Base-by-base conservation (phyloP, 2,329 filamentous ascomycete genomes). In the Cordyceps javanica region DNA sequence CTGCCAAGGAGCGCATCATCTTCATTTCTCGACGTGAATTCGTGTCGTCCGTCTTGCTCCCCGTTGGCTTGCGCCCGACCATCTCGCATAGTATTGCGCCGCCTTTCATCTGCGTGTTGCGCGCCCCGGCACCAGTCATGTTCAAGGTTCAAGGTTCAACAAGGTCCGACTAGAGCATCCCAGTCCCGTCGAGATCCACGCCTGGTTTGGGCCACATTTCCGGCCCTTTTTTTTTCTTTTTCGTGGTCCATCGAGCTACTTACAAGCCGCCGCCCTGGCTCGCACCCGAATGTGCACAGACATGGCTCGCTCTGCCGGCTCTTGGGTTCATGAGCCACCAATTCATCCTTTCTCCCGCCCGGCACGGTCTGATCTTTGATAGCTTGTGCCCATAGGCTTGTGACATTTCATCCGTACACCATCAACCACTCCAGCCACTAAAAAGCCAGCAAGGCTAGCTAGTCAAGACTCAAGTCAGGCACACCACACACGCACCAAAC, bases 401-500 rank as follows among this genome's bases (percentile, higher is more conserved):
- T 56, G 54, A 56, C 54, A 49, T 13, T 50, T 56, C 54, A 56
- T 56, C 54, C 34, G 45, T 45, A 55, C 25, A 55, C 19, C 30
- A 30, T 11, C n/a, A n/a, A n/a, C 7, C 19, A 6, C 16, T 48
- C 25, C 45, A 49, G 44, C 45, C 54, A 56, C 45, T 53, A n/a
- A n/a, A n/a, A n/a, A n/a, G n/a, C n/a, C n/a, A n/a, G n/a, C n/a
- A n/a, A n/a, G n/a, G n/a, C n/a, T 23, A 42, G 38, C 28, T 38
- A 32, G 23, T 36, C 26, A 38, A 49, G 32, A 13, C 39, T 38
- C 3, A 38, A 50, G 54, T 16, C 44, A 56, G 54, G 54, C 45
- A 56, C 54, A 49, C 44, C 34, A 30, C 32, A 30, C 32, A 32
- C 30, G 26, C 14, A 54, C 51, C 38, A 46, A 16, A 28, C 32